Evolutionary conservation across 1,284 basidiomycete species (phyloP), one percentile per base, ranked within the genome.

Genomic region (Cutaneotrichosporon daszewskae): DNA sequence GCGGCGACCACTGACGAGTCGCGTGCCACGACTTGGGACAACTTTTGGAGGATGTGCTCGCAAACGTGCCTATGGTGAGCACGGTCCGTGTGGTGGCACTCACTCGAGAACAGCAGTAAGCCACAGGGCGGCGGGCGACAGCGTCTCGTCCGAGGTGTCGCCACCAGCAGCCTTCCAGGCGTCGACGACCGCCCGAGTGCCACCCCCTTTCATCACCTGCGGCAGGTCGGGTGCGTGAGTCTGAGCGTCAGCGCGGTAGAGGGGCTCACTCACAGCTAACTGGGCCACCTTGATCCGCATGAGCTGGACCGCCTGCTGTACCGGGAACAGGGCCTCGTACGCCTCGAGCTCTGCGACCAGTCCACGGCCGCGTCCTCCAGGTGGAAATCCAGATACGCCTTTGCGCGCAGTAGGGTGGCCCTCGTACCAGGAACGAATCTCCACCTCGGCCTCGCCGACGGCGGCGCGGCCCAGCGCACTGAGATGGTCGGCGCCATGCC

Each of bases 51-150:
- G 38, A 91, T 51, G 28, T 71, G 63, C 40, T 72, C 70, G 45
- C 62, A 66, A 8, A 71, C 76, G 69, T 89, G 86, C 64, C 88
- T 92, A 53, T 22, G 18, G 37, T 43, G 41, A 43, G 40, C 28
- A 36, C 22, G 19, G 24, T 19, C 23, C 14, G 18, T 24, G 9
- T 10, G 5, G 4, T 36, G 47, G 47, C 23, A 80, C 87, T 72
- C 65, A 90, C 89, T 94, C 89, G 32, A 92, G 74, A 51, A 92
- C 85, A n/a, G 88, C 88, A 11, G 89, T 91, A 43, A 91, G 75
- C 75, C 91, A 94, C 34, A 92, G 67, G 14, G 85, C 83, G 19
- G 88, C 85, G 4, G 87, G 86, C 12, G 83, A 80, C n/a, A 91
- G 40, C 0, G 65, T 68, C 17, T 58, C 60, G 12, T 62, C 58